Base-by-base conservation (phyloP, 441 rosid genomes). In the Lepidium campestre region DNA sequence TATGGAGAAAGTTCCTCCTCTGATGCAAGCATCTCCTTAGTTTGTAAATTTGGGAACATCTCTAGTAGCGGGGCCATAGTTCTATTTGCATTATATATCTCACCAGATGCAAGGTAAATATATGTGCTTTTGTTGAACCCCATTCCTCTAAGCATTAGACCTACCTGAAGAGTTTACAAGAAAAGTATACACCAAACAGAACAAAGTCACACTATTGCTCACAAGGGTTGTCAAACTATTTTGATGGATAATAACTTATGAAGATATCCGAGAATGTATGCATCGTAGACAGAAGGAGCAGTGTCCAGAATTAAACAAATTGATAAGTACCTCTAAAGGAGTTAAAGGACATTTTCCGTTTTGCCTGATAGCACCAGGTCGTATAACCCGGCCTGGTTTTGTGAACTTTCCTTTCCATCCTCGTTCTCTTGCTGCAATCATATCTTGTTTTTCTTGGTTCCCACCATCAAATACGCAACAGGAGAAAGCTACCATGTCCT, bases 401-500 rank as follows among this genome's bases (percentile, higher is more conserved):
- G 99, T 90, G 76, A 95, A 95, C 75, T 95, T 95, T 49, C 99
- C 99, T 77, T 82, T 88, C 99, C 99, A 95, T 60, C 99, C 99
- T 75, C 88, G 82, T 80, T 95, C 99, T 80, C 99, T 86, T 49
- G 98, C 99, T 35, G 88, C 96, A 57, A 70, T 75, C 99, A 95
- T 95, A 71, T 92, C 98, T 77, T 64, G 69, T 66, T 74, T 86
- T 86, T 95, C 99, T 76, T 87, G 83, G 72, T 72, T 80, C 52
- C 97, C 97, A 50, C 99, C 98, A 79, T 90, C 99, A 85, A 90
- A 95, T 61, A 95, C 79, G 72, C 99, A 95, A 74, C 99, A 95
- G 70, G 99, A 95, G 81, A 95, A 95, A 80, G 99, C 99, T 77
- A 95, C 99, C 99, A 95, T 92, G 80, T 95, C 99, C 99, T 95